These are phyloP conservation scores for Adansonia madagascariensis DNA, from an alignment of 441 rosid genomes.

Conservation along the genomic window DNA sequence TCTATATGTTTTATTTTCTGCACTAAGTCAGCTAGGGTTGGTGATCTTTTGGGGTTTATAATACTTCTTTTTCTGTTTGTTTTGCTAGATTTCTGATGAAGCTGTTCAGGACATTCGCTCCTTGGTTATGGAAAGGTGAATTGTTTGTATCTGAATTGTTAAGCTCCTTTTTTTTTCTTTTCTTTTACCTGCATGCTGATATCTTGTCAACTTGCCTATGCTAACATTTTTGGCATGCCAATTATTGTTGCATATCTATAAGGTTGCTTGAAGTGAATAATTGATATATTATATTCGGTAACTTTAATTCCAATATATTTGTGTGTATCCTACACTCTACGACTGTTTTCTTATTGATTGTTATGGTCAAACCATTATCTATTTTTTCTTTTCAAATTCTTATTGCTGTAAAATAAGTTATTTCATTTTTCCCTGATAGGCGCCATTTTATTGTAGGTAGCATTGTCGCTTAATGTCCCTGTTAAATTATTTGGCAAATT, in stretches of 20 bases:
- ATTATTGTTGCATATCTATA: conserved; percentile 15
- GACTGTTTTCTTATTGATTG: neutral
- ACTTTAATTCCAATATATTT: neutral
- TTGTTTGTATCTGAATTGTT: conserved; percentile 4
- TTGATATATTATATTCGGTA: neutral
- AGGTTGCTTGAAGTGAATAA: conserved; percentile 4
- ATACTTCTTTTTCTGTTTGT: conserved; percentile 30
- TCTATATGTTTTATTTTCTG: neutral
- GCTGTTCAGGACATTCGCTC: conserved; percentile 78
- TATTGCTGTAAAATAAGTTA: neutral
- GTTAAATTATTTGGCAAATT: neutral
- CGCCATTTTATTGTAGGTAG: neutral
- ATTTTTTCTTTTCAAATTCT: neutral
- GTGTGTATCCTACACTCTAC: neutral
- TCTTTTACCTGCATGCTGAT: conserved; percentile 24
- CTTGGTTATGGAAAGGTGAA: conserved; percentile 75
- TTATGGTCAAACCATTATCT: conserved; percentile 2
- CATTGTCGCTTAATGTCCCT: neutral
- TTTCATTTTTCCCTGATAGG: neutral
- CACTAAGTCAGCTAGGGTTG: neutral
- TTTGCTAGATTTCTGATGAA: conserved; percentile 79
- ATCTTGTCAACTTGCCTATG: conserved; percentile 11
- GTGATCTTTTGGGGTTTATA: conserved; percentile 20
- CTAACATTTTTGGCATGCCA: neutral
- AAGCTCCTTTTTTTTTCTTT: neutral